phyloP scores from a whole-genome alignment of 306 rosid genomes.

The Neltuma alba region DNA sequence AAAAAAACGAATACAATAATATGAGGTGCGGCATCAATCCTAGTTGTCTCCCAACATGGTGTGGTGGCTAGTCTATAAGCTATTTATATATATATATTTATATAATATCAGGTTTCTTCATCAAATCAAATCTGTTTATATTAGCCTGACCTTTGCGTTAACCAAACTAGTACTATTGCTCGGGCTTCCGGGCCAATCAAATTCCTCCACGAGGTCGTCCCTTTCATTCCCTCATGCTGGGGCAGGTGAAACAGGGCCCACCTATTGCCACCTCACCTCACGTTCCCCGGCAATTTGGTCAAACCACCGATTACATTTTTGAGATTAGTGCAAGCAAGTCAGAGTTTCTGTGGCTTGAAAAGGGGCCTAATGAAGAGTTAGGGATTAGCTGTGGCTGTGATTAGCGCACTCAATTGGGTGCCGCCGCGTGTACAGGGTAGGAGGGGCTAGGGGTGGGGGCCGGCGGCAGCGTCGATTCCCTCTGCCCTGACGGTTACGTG shows the following conservation, averaged over 20 bases:
- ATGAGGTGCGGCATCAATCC: constrained; percentile 20
- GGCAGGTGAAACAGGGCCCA: constrained; percentile 63
- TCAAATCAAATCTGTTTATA: constrained; percentile 29
- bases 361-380: background rate
- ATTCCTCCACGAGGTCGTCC: constrained; percentile 38
- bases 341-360: background rate
- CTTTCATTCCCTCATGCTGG: constrained; percentile 48
- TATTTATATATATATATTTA: background rate
- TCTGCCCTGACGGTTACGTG: background rate
- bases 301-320: background rate
- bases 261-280: constrained; percentile 2
- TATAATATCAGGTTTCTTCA: background rate
- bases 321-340: background rate
- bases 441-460: background rate
- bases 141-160: constrained; percentile 33
- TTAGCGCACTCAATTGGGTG: background rate
- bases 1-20: background rate
- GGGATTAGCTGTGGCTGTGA: background rate
- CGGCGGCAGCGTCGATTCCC: constrained; percentile 25
- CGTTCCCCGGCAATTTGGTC: constrained; percentile 5
- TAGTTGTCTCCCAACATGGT: background rate
- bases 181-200: constrained; percentile 35
- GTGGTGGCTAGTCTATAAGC: background rate
- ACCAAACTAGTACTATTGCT: background rate
- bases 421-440: background rate